Conservation (phyloP, 106 monocot species). For the Acorus calamus region DNA sequence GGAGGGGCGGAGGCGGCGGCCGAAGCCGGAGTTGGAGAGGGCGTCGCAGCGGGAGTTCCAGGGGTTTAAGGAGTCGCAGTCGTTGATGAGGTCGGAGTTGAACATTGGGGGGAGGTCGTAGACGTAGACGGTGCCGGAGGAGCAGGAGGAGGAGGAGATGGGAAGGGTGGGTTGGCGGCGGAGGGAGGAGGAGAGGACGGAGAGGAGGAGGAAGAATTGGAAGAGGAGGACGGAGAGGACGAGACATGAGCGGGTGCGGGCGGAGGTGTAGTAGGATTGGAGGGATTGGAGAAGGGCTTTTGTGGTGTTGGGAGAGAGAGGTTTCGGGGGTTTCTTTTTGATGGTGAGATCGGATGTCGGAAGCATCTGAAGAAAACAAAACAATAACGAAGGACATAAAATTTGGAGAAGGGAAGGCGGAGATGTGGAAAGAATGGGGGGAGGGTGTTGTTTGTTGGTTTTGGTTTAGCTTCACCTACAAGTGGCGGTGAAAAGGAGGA, state of each 20-base stretch:
- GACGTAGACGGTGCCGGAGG: constrained; percentile 41
- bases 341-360: too few relatives aligned
- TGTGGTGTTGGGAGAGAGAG: too few relatives aligned
- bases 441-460: too few relatives aligned
- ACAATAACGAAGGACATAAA: too few relatives aligned
- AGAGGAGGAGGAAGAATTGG: constrained; percentile 29
- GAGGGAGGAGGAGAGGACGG: constrained; percentile 5
- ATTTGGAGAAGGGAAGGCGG: too few relatives aligned
- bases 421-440: too few relatives aligned
- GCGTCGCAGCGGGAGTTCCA: constrained; percentile 46
- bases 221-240: constrained; percentile 20
- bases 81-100: constrained; percentile 45
- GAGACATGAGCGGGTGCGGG: constrained; percentile 7
- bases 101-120: constrained; percentile 77
- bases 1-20: constrained; percentile 29
- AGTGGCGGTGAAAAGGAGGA: too few relatives aligned
- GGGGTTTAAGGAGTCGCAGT: constrained; percentile 32
- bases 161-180: not conserved
- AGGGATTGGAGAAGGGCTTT: constrained; percentile 1
- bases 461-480: too few relatives aligned
- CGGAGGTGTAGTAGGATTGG: constrained; percentile 1
- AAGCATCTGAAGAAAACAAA: too few relatives aligned
- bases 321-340: too few relatives aligned
- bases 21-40: constrained; percentile 60
- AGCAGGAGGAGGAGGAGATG: constrained; percentile 13